Percentiles rank a stretch among this genome's conserved stretches.
phyloP scores from a whole-genome alignment of 768 basidiomycete species.

The Atractiella rhizophila region DNA sequence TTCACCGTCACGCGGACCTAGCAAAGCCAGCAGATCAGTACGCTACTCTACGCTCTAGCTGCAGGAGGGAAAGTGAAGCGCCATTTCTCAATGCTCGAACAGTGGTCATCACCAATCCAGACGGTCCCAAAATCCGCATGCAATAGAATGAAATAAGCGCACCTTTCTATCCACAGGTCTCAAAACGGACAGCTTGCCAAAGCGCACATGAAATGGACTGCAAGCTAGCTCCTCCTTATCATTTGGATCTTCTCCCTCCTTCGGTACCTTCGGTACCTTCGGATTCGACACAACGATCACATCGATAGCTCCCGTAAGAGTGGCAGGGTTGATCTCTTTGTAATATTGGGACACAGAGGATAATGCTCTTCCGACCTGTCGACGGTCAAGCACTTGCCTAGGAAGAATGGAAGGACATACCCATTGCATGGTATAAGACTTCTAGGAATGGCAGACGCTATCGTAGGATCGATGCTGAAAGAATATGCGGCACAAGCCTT shows the following conservation, averaged over 20 bases:
- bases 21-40: background rate
- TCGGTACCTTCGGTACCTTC: too few species aligned
- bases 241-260: constrained; percentile 35
- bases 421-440: too few species aligned
- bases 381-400: too few species aligned
- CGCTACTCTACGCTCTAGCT: background rate
- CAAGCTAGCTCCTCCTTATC: constrained; percentile 43
- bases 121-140: background rate
- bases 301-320: constrained; percentile 93
- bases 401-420: too few species aligned
- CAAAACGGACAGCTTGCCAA: constrained; percentile 89
- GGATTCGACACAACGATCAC: constrained; percentile 97
- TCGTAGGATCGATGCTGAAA: too few species aligned
- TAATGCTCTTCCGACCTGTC: background rate
- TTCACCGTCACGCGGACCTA: constrained; percentile 78
- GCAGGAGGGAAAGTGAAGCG: background rate
- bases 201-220: constrained; percentile 89
- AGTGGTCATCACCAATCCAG: too few species aligned
- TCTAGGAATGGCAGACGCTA: too few species aligned
- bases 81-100: too few species aligned
- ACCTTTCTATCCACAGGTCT: constrained; percentile 84
- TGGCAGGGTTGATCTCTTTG: constrained; percentile 57
- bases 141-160: constrained; percentile 8
- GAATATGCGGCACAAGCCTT: too few species aligned
- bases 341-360: constrained; percentile 7